These are phyloP conservation scores for Pulveroboletus sp. DNA, from an alignment of 768 basidiomycete genomes.

Conservation along the genomic window DNA sequence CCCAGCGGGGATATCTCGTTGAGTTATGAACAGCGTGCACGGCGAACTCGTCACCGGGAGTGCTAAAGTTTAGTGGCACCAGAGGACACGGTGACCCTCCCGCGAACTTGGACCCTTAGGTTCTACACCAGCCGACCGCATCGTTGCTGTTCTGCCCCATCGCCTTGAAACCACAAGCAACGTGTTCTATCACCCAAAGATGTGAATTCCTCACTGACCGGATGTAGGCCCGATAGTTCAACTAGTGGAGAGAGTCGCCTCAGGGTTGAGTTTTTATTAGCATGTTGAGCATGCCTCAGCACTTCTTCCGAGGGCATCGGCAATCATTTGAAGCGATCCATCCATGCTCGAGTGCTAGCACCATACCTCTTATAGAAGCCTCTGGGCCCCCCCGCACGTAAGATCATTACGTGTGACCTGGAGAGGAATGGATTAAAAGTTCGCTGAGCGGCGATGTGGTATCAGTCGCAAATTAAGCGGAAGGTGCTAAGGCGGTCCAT, in stretches of 20 bases:
- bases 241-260: neutral
- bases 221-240: conserved; percentile 1
- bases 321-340: neutral
- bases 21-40: neutral
- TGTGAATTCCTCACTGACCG: neutral
- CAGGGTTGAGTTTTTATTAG: neutral
- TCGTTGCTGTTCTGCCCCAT: neutral
- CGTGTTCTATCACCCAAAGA: neutral
- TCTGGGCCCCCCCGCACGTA: conserved; percentile 10
- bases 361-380: conserved; percentile 8
- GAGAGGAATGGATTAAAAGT: conserved; percentile 6
- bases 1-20: neutral
- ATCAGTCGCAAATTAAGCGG: conserved; percentile 10
- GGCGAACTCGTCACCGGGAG: neutral
- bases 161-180: neutral
- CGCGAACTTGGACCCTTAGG: neutral
- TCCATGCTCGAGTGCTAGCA: conserved; percentile 6
- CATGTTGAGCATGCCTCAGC: neutral
- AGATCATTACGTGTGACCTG: conserved; percentile 11
- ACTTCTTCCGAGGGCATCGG: neutral
- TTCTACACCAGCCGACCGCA: neutral
- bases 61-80: neutral
- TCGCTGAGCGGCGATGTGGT: conserved; percentile 13
- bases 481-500: conserved; percentile 9
- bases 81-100: conserved; percentile 1